These are phyloP conservation scores for Entomophthora muscae DNA, from an alignment of 371 early-diverging fungal species.

Conservation along the genomic window DNA sequence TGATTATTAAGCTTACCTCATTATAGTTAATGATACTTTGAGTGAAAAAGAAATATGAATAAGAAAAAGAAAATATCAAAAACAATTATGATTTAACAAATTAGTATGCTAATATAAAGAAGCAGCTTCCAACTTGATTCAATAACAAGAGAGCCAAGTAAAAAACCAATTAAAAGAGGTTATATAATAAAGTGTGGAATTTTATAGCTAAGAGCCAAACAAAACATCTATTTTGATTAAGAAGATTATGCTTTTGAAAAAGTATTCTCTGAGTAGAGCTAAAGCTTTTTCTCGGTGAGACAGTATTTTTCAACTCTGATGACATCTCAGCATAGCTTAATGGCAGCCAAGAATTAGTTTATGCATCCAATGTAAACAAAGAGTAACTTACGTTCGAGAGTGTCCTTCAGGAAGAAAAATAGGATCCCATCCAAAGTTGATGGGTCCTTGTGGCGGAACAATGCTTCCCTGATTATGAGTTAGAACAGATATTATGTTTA, in stretches of 20 bases:
- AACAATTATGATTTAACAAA: too few species aligned
- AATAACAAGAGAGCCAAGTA: too few species aligned
- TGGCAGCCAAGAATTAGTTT: slow-evolving; percentile 1
- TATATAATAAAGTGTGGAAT: too few species aligned
- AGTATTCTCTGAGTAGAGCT: slow-evolving; percentile 36
- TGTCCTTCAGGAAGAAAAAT: slow-evolving; percentile 78
- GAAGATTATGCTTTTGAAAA: background rate
- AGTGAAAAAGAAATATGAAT: too few species aligned
- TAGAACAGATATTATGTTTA: background rate
- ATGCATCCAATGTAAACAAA: background rate
- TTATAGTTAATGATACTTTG: too few species aligned
- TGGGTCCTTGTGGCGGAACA: slow-evolving; percentile 71
- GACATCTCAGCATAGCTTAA: slow-evolving; percentile 81
- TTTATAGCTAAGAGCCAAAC: too few species aligned
- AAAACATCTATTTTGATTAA: too few species aligned
- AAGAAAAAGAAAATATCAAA: too few species aligned
- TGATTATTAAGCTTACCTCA: too few species aligned
- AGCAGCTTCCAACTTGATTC: too few species aligned
- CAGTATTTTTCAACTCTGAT: slow-evolving; percentile 63
- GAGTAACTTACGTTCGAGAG: slow-evolving; percentile 37
- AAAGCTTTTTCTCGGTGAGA: slow-evolving; percentile 75
- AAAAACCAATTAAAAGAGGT: too few species aligned
- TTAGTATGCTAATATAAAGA: too few species aligned
- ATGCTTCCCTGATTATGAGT: slow-evolving; percentile 44
- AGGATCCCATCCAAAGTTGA: slow-evolving; percentile 90